Conservation (phyloP, 495 filamentous ascomycete genomes). For the Rusavskia elegans region DNA sequence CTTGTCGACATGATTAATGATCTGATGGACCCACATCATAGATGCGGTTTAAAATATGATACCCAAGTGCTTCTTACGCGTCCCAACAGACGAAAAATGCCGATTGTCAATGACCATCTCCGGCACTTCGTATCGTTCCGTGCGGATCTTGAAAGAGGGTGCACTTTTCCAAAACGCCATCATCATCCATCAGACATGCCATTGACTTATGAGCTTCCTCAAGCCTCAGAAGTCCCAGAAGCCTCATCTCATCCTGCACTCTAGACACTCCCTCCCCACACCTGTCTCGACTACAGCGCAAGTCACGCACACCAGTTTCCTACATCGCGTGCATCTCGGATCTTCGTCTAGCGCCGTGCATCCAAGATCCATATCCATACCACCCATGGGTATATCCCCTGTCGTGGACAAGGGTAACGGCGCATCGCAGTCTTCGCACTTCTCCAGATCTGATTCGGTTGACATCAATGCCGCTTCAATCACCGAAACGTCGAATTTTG, state of each 20-base stretch:
- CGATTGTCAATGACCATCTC: too few species aligned
- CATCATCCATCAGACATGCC: background rate
- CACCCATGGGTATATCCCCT: constrained; percentile 2
- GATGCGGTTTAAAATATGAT: background rate
- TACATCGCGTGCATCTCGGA: constrained; percentile 8
- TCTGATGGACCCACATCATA: background rate
- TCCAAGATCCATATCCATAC: background rate
- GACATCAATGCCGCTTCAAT: background rate
- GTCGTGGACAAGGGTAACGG: background rate
- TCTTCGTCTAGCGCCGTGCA: background rate
- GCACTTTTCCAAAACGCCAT: background rate
- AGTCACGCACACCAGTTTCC: constrained; percentile 11
- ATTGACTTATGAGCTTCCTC: background rate
- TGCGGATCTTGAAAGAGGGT: background rate
- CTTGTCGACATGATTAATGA: background rate
- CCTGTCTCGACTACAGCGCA: constrained; percentile 15
- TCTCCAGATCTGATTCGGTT: background rate
- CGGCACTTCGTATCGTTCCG: too few species aligned
- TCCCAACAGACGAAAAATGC: background rate
- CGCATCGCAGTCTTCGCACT: constrained; percentile 13
- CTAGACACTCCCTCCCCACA: constrained; percentile 10
- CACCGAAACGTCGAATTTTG: background rate
- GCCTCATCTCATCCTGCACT: constrained; percentile 7
- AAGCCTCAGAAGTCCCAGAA: background rate
- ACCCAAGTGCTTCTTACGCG: background rate